Evolutionary conservation across 805 yeast species (phyloP).

Genomic region (Lipomyces spencermartinsiae): DNA sequence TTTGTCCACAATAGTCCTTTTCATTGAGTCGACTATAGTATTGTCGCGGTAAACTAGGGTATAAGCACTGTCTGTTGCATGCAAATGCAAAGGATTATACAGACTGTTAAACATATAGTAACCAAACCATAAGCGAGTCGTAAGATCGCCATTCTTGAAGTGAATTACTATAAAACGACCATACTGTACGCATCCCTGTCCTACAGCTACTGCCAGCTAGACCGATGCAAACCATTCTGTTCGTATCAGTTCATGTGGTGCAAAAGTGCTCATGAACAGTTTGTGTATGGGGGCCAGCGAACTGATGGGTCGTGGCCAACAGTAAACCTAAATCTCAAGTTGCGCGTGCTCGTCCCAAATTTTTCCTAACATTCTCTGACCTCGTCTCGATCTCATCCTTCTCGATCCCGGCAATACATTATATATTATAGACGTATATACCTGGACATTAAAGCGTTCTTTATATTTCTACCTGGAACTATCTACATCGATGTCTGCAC

Average conservation of each 20-base stretch:
- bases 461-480: neutral
- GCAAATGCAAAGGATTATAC: neutral
- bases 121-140: too few species aligned
- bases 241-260: neutral
- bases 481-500: slow-evolving; percentile 22
- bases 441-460: neutral
- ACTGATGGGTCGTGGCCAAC: neutral
- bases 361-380: neutral
- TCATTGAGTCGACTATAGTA: neutral
- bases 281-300: too few species aligned
- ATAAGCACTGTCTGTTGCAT: too few species aligned
- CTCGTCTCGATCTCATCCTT: neutral
- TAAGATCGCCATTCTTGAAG: too few species aligned
- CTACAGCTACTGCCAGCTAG: neutral
- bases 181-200: neutral
- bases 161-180: neutral
- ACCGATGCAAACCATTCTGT: neutral
- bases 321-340: neutral
- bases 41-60: neutral
- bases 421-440: neutral
- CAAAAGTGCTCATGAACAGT: too few species aligned
- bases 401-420: neutral
- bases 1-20: neutral
- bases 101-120: too few species aligned
- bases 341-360: slow-evolving; percentile 1